Percentiles rank a stretch among this genome's conserved stretches.
phyloP scores from a whole-genome alignment of 306 rosid genomes.

The Dryas drummondii region DNA sequence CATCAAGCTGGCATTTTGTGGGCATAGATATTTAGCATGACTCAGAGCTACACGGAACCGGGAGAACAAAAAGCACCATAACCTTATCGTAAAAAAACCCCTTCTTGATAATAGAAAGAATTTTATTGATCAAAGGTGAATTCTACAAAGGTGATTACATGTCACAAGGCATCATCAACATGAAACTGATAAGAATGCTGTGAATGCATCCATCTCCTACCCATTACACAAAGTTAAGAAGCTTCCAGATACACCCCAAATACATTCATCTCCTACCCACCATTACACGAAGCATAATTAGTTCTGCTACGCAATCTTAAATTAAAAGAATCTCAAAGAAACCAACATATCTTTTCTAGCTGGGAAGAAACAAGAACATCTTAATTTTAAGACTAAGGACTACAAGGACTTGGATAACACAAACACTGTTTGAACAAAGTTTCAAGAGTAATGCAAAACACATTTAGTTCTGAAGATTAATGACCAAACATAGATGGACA shows the following conservation, averaged over 20 bases:
- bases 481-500: constrained; percentile 14
- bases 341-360: neutral
- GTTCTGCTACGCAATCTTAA: neutral
- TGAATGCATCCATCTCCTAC: neutral
- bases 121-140: constrained; percentile 15
- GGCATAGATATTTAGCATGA: neutral
- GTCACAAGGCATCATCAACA: constrained; percentile 8
- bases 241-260: neutral
- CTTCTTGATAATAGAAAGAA: neutral
- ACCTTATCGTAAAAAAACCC: neutral
- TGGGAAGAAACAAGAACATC: neutral
- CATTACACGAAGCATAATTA: constrained; percentile 6
- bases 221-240: neutral
- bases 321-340: neutral
- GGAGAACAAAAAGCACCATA: neutral
- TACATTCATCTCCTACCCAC: neutral
- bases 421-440: constrained; percentile 14
- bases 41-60: neutral
- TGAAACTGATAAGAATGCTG: neutral
- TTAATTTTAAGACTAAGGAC: neutral
- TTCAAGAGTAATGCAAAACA: constrained; percentile 4
- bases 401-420: constrained; percentile 12
- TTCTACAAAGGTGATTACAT: constrained; percentile 16
- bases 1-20: neutral
- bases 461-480: constrained; percentile 14